phyloP scores from a whole-genome alignment of 2,329 filamentous ascomycete species.

The Aspergillus latus region DNA sequence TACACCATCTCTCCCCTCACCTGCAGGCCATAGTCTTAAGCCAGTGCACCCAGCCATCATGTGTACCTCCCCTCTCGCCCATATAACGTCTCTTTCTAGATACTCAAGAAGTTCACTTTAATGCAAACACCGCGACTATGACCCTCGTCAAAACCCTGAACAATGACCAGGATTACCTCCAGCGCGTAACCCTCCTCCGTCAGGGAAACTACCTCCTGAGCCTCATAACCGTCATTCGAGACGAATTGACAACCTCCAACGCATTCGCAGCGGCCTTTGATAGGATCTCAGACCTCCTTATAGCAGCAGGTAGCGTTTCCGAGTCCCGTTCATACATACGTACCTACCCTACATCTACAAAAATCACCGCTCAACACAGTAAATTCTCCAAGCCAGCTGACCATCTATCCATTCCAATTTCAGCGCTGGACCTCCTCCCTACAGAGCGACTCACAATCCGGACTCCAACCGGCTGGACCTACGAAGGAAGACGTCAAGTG shows the following conservation, averaged over 20 bases:
- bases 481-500: conserved; percentile 16
- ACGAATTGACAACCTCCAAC: conserved; percentile 11
- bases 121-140: too few relatives aligned
- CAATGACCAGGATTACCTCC: too few relatives aligned
- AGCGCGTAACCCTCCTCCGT: conserved; percentile 12
- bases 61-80: too few relatives aligned
- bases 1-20: too few relatives aligned
- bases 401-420: too few relatives aligned
- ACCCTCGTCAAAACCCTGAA: too few relatives aligned
- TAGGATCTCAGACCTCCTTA: conserved; percentile 14
- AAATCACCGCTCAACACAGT: too few relatives aligned
- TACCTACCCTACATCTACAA: background rate
- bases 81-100: too few relatives aligned
- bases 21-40: too few relatives aligned
- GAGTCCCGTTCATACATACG: background rate
- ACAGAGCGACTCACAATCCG: conserved; percentile 9
- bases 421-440: conserved; percentile 22
- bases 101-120: too few relatives aligned
- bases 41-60: too few relatives aligned
- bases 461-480: conserved; percentile 18
- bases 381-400: too few relatives aligned
- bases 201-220: conserved; percentile 15
- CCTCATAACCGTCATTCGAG: conserved; percentile 22
- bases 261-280: conserved; percentile 16
- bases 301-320: conserved; percentile 13